phyloP scores from a whole-genome alignment of 805 yeast genomes.

The Starmerella kuoi region DNA sequence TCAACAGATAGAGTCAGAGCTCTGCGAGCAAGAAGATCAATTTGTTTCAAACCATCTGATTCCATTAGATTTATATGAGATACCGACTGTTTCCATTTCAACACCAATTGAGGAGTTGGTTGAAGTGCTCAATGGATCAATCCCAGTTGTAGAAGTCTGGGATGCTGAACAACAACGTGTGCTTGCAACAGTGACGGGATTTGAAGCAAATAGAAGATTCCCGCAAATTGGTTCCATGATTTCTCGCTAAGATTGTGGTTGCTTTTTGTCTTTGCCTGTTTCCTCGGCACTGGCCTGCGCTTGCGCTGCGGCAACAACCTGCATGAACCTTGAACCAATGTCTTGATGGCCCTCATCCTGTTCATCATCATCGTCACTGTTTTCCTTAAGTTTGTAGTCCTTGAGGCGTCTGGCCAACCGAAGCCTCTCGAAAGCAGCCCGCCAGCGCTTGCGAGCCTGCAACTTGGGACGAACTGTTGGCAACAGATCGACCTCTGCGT shows the following conservation, averaged over 20 bases:
- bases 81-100: not conserved
- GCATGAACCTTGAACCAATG: conserved; percentile 14
- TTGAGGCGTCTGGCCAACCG: conserved; percentile 67
- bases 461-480: conserved; percentile 71
- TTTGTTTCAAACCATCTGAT: not conserved
- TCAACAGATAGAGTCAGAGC: conserved; percentile 29
- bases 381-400: conserved; percentile 45
- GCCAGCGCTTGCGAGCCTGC: conserved; percentile 71
- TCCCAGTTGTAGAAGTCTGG: not conserved
- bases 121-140: not conserved
- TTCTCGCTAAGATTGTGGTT: no score
- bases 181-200: conserved; percentile 31
- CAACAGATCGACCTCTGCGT: conserved; percentile 52
- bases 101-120: not conserved
- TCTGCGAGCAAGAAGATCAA: conserved; percentile 17
- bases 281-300: conserved; percentile 16
- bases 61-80: not conserved
- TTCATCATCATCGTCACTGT: conserved; percentile 35
- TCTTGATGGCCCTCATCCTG: not conserved
- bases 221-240: no score
- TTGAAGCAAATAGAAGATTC: not conserved
- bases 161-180: not conserved
- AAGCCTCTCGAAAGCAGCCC: conserved; percentile 75
- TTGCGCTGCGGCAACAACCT: conserved; percentile 18
- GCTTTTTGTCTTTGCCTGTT: no score